phyloP scores from a whole-genome alignment of 2,329 filamentous ascomycete species.

The Paraconiothyrium sp. region DNA sequence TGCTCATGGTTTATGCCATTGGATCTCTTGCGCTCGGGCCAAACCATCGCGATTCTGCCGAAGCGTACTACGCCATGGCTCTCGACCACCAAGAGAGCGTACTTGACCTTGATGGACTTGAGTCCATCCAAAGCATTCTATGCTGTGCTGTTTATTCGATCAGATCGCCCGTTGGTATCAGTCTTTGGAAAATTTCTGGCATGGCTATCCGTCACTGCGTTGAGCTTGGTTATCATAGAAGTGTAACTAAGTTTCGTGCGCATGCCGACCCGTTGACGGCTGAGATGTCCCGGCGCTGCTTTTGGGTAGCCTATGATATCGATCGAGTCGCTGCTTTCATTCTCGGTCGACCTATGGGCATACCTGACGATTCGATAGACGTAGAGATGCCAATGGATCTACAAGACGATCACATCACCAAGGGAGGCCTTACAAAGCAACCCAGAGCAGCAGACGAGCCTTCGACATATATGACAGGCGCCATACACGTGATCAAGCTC shows the following conservation, averaged over 20 bases:
- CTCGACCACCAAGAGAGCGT: constrained; percentile 9
- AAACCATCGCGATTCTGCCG: no score
- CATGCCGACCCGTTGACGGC: not conserved
- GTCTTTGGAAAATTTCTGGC: constrained; percentile 46
- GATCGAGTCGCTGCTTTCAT: constrained; percentile 43
- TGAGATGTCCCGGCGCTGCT: not conserved
- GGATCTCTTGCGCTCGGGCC: no score
- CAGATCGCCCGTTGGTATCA: constrained; percentile 34
- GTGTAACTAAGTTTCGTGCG: constrained; percentile 15
- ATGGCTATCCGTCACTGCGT: constrained; percentile 47
- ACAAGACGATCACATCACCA: constrained; percentile 18
- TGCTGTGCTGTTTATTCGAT: constrained; percentile 40
- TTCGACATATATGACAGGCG: constrained; percentile 30
- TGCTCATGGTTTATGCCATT: constrained; percentile 18
- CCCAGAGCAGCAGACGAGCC: constrained; percentile 24
- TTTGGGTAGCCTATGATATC: constrained; percentile 40
- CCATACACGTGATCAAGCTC: constrained; percentile 37
- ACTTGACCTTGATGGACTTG: constrained; percentile 16
- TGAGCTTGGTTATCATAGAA: constrained; percentile 49
- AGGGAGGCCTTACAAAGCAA: constrained; percentile 3
- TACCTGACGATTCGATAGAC: constrained; percentile 36
- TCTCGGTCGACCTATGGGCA: constrained; percentile 42
- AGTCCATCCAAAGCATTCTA: constrained; percentile 34
- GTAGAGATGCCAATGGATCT: constrained; percentile 26
- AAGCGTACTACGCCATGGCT: constrained; percentile 23